Evolutionary conservation across 2,329 filamentous ascomycete species (phyloP).

Genomic region (Trichophyton verrucosum): DNA sequence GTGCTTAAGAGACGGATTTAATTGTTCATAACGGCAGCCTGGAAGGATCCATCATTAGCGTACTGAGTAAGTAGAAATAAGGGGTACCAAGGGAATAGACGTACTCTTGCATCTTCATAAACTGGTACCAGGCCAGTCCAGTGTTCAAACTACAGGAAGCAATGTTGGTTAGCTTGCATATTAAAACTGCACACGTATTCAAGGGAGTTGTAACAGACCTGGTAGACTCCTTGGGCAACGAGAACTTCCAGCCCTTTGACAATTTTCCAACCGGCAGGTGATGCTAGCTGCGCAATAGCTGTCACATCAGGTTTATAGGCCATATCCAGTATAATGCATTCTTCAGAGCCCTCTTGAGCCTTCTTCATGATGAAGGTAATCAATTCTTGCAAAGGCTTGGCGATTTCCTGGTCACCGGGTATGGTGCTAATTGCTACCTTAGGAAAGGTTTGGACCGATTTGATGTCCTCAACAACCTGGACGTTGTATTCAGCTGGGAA

Average conservation of each 20-base stretch:
- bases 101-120: background rate
- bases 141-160: background rate
- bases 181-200: background rate
- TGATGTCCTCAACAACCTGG: slow-evolving; percentile 44
- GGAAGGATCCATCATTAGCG: background rate
- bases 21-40: slow-evolving; percentile 4
- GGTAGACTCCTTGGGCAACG: slow-evolving; percentile 71
- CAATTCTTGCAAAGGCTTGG: slow-evolving; percentile 54
- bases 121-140: background rate
- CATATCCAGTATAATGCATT: slow-evolving; percentile 73
- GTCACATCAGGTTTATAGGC: slow-evolving; percentile 85
- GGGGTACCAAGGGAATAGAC: background rate
- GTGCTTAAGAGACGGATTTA: background rate
- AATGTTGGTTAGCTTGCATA: background rate
- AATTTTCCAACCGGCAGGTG: slow-evolving; percentile 64
- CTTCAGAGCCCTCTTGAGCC: slow-evolving; percentile 21
- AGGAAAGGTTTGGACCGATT: slow-evolving; percentile 44
- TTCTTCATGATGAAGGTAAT: slow-evolving; percentile 43
- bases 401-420: slow-evolving; percentile 75
- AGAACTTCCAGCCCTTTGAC: slow-evolving; percentile 83
- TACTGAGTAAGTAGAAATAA: background rate
- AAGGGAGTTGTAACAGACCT: slow-evolving; percentile 41
- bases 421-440: slow-evolving; percentile 78
- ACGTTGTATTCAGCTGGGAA: slow-evolving; percentile 67
- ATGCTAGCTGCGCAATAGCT: slow-evolving; percentile 70